Conservation (phyloP, 495 filamentous ascomycete species). For the Trichoderma virens region DNA sequence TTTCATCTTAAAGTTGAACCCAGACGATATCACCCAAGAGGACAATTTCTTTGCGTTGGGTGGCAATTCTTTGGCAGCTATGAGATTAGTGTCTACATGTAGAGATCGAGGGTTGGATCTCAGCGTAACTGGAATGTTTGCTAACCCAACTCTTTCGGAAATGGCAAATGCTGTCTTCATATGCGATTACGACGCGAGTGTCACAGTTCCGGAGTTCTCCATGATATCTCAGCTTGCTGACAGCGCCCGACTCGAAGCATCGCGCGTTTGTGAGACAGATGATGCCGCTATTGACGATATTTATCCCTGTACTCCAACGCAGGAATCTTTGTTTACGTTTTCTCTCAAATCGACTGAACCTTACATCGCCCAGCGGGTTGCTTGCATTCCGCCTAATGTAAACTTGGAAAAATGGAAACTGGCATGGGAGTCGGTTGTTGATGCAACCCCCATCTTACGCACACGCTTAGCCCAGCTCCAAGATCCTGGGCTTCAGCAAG, state of each 20-base stretch:
- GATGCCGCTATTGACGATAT: background rate
- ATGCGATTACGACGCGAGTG: background rate
- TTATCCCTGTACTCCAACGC: background rate
- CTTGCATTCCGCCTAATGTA: background rate
- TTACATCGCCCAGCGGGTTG: background rate
- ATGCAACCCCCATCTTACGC: conserved; percentile 22
- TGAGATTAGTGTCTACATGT: background rate
- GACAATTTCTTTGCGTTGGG: background rate
- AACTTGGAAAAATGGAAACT: background rate
- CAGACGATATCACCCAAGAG: background rate
- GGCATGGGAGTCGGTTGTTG: conserved; percentile 21
- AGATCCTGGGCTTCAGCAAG: background rate
- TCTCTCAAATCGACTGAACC: background rate
- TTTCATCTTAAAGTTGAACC: background rate
- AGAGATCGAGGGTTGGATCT: background rate
- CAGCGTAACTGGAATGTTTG: background rate
- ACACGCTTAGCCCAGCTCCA: background rate
- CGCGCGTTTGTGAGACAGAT: background rate
- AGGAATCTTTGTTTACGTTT: background rate
- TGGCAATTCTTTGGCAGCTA: background rate
- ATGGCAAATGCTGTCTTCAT: background rate
- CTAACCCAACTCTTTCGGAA: background rate
- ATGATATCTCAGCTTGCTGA: background rate
- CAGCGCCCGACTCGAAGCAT: background rate
- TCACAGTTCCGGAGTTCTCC: background rate